These are phyloP conservation scores for Lactifluus subvellereus DNA, from an alignment of 768 basidiomycete species.

Conservation along the genomic window DNA sequence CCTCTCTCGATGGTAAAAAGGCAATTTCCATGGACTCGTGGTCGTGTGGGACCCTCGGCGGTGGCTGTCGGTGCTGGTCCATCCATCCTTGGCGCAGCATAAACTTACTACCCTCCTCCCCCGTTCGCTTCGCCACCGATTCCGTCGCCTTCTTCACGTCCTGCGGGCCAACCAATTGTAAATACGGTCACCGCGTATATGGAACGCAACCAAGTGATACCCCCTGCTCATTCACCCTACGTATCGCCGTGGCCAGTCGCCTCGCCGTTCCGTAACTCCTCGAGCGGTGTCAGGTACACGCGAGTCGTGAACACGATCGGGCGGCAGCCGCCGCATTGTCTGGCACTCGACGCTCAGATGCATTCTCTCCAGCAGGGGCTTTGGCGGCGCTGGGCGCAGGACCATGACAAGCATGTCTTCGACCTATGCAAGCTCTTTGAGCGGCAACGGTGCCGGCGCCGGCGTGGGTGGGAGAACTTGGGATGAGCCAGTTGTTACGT, in stretches of 20 bases:
- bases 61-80: too few relatives aligned
- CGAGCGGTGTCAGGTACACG: conserved; percentile 50
- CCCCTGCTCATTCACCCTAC: conserved; percentile 50
- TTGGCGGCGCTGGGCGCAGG: conserved; percentile 1
- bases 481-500: conserved; percentile 61
- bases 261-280: conserved; percentile 48
- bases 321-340: conserved; percentile 51
- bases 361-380: conserved; percentile 36
- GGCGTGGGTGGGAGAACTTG: conserved; percentile 35
- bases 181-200: conserved; percentile 16
- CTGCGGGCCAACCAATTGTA: conserved; percentile 24
- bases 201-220: conserved; percentile 26
- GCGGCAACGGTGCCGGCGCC: conserved; percentile 29
- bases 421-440: conserved; percentile 64
- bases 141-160: conserved; percentile 27
- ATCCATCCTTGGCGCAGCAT: background rate
- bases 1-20: conserved; percentile 48
- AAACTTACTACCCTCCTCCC: conserved; percentile 17
- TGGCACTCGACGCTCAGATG: conserved; percentile 56
- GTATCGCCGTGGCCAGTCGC: conserved; percentile 53
- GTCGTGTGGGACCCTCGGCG: background rate
- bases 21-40: background rate
- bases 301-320: conserved; percentile 62
- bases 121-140: conserved; percentile 28
- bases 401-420: conserved; percentile 32